Evolutionary conservation across 2,329 filamentous ascomycete genomes (phyloP).

Genomic region (Aspergillus sp.): DNA sequence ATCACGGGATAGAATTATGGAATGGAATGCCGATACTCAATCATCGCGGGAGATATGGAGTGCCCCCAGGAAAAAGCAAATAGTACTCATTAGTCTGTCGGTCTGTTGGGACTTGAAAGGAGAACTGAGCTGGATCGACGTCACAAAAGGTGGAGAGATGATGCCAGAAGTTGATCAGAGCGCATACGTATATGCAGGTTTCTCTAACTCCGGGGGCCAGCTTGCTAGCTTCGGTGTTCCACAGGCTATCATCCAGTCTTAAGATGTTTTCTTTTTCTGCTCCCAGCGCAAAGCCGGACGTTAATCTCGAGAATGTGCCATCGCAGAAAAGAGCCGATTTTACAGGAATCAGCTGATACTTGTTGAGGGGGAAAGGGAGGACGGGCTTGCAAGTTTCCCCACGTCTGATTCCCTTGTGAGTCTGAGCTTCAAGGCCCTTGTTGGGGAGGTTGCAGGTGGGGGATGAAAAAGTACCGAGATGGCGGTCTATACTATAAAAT

Average conservation of each 20-base stretch:
- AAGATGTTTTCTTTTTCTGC: not conserved
- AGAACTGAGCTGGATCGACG: conserved; percentile 2
- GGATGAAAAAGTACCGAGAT: not conserved
- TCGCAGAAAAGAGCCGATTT: not conserved
- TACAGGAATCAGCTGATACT: not conserved
- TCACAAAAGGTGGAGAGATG: not conserved
- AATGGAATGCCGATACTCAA: not conserved
- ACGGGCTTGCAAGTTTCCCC: not conserved
- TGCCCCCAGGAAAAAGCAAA: not conserved
- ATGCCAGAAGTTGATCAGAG: not conserved
- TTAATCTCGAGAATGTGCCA: not conserved
- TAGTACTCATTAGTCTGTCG: not conserved
- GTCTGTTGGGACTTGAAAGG: not conserved
- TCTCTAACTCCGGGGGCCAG: not conserved
- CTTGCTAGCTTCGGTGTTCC: not conserved
- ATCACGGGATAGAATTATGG: conserved; percentile 7
- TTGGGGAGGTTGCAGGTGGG: not conserved
- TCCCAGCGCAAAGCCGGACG: not conserved
- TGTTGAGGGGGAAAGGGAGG: not conserved
- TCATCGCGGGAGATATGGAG: not conserved
- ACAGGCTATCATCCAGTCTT: not conserved
- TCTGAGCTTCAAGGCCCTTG: not conserved
- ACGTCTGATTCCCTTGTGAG: not conserved
- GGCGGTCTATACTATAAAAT: conserved; percentile 4
- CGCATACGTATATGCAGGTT: not conserved